Percentiles rank a stretch among this genome's conserved stretches.
Evolutionary conservation across 768 basidiomycete species (phyloP).

Genomic region (Kwoniella dendrophila): DNA sequence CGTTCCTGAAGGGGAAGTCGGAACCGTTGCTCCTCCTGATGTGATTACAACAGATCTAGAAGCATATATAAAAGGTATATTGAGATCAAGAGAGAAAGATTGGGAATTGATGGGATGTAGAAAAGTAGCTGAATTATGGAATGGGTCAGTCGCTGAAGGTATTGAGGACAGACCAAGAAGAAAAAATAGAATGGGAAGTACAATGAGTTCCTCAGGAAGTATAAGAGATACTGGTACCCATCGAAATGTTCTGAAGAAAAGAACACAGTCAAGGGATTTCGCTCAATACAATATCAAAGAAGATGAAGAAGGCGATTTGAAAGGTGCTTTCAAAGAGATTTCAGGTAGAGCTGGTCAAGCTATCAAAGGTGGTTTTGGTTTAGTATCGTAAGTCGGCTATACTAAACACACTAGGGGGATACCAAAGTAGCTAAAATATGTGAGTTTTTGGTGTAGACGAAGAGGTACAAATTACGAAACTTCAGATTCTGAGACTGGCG

Average conservation of each 20-base stretch:
- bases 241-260: slow-evolving; percentile 19
- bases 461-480: slow-evolving; percentile 37
- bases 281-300: slow-evolving; percentile 17
- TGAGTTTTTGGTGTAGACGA: slow-evolving; percentile 19
- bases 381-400: slow-evolving; percentile 30
- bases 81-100: slow-evolving; percentile 45
- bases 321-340: slow-evolving; percentile 32
- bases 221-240: slow-evolving; percentile 6
- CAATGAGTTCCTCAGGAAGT: slow-evolving; percentile 1
- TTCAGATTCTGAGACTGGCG: slow-evolving; percentile 43
- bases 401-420: not conserved
- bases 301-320: slow-evolving; percentile 24
- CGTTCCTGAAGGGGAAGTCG: slow-evolving; percentile 38
- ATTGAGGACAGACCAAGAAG: not conserved
- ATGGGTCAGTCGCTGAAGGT: slow-evolving; percentile 26
- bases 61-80: slow-evolving; percentile 43
- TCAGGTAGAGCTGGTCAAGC: slow-evolving; percentile 39
- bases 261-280: slow-evolving; percentile 27
- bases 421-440: slow-evolving; percentile 1
- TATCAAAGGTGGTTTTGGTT: slow-evolving; percentile 39
- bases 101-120: slow-evolving; percentile 43
- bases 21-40: slow-evolving; percentile 40
- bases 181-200: slow-evolving; percentile 13
- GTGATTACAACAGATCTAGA: slow-evolving; percentile 50
- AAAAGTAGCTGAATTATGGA: slow-evolving; percentile 42